Evolutionary conservation across 1,284 basidiomycete genomes (phyloP), one percentile per base, ranked within the genome.

Genomic region (Ustilago esculenta): DNA sequence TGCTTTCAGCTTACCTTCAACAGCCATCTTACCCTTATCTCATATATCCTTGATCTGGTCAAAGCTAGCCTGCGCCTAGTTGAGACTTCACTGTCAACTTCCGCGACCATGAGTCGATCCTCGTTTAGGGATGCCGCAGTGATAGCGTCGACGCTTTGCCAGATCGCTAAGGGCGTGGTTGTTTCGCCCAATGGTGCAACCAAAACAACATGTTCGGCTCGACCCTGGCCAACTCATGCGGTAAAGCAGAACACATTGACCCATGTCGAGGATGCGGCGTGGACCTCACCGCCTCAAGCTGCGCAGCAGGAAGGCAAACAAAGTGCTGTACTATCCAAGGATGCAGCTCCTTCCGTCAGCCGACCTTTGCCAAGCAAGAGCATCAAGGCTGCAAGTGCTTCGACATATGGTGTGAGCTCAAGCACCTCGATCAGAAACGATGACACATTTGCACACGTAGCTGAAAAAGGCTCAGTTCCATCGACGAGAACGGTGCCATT

Each of bases 91-190:
- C 20, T 18, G 11, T 18, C 17, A 27, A 24, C n/a, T 34, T 17
- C 20, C 41, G 15, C 27, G 18, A 30, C 21, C 17, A 71, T 71
- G 68, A 66, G 55, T 33, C 42, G 49, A n/a, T 51, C 61, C 21
- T 58, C 66, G 35, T 55, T 73, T 25, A 42, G 41, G 32, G 70
- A 73, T 53, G 65, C 61, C 27, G 66, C 65, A 10, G 61, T 57
- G 17, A 63, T 69, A 42, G 70, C 66, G 43, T 73, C 65, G 15
- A 63, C 65, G 24, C 23, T 71, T 15, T 65, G 52, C 35, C 45
- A 55, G 25, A 61, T 72, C 35, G 59, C 60, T 30, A 69, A 61
- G 24, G 52, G 53, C 27, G 51, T 64, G n/a, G 34, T 65, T 4
- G n/a, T 69, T 12, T 41, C 64, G 12, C 45, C 70, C 3, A 46